Conservation (phyloP, 2,329 filamentous ascomycete species). For the Colletotrichum neosansevieriae region DNA sequence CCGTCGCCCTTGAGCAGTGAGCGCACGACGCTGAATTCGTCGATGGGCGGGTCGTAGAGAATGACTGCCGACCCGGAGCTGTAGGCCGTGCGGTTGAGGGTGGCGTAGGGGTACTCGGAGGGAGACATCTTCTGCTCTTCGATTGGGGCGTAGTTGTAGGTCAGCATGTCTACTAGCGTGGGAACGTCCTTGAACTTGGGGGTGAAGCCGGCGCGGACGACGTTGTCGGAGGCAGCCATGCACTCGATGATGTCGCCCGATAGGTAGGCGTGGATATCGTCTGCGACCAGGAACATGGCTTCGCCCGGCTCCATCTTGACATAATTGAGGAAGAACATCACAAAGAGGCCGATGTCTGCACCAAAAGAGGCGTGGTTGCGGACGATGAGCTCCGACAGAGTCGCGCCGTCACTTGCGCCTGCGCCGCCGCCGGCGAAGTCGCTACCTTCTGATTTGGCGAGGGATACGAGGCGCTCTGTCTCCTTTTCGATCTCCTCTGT, state of each 20-base stretch:
- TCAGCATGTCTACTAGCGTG: slow-evolving; percentile 90
- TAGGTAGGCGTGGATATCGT: slow-evolving; percentile 97
- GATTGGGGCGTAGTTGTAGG: slow-evolving; percentile 95
- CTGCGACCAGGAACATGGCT: slow-evolving; percentile 94
- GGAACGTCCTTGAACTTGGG: slow-evolving; percentile 98
- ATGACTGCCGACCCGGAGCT: slow-evolving; percentile 77
- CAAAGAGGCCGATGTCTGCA: slow-evolving; percentile 90
- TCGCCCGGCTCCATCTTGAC: slow-evolving; percentile 89
- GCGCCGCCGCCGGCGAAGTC: slow-evolving; percentile 80
- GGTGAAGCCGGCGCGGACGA: slow-evolving; percentile 95
- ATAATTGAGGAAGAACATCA: slow-evolving; percentile 97
- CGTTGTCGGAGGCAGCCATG: slow-evolving; percentile 99
- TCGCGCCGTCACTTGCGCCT: slow-evolving; percentile 73
- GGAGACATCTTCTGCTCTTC: slow-evolving; percentile 94
- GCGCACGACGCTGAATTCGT: slow-evolving; percentile 93
- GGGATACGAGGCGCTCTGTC: slow-evolving; percentile 75
- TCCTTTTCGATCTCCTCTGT: slow-evolving; percentile 71
- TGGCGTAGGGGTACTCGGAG: slow-evolving; percentile 85
- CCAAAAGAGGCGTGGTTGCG: slow-evolving; percentile 88
- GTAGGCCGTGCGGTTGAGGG: slow-evolving; percentile 85
- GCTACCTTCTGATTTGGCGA: slow-evolving; percentile 75
- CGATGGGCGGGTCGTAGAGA: slow-evolving; percentile 95
- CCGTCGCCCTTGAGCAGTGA: slow-evolving; percentile 77
- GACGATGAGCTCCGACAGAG: slow-evolving; percentile 80
- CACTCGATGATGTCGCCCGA: slow-evolving; percentile 97